Percentiles rank a stretch among this genome's conserved stretches.
These are phyloP conservation scores for Alternaria viburni DNA, from an alignment of 2,329 filamentous ascomycete species.

Conservation along the genomic window DNA sequence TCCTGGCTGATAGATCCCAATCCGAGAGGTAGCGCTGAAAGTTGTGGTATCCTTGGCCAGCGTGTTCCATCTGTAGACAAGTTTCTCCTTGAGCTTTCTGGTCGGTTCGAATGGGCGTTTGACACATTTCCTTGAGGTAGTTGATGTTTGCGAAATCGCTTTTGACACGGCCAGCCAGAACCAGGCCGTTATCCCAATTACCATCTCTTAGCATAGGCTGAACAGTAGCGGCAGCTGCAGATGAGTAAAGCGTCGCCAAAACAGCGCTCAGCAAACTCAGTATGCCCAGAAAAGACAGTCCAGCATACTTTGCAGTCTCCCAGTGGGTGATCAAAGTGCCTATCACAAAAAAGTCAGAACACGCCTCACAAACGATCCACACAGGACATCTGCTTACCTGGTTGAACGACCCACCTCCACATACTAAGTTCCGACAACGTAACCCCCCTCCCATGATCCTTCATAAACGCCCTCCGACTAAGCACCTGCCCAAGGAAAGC, in stretches of 20 bases:
- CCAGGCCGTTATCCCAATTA: slow-evolving; percentile 52
- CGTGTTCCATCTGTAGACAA: slow-evolving; percentile 73
- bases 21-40: slow-evolving; percentile 63
- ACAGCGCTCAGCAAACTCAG: slow-evolving; percentile 70
- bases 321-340: slow-evolving; percentile 75
- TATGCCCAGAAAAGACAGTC: slow-evolving; percentile 66
- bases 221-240: slow-evolving; percentile 73
- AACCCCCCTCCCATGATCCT: slow-evolving; percentile 64
- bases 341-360: slow-evolving; percentile 52
- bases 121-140: slow-evolving; percentile 64
- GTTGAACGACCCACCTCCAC: slow-evolving; percentile 71
- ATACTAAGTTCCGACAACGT: slow-evolving; percentile 79
- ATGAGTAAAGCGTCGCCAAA: slow-evolving; percentile 74
- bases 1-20: slow-evolving; percentile 60
- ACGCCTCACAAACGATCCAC: not conserved
- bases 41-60: slow-evolving; percentile 73
- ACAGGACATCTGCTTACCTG: slow-evolving; percentile 33
- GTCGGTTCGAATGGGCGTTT: slow-evolving; percentile 65
- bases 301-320: slow-evolving; percentile 69
- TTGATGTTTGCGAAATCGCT: slow-evolving; percentile 68
- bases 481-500: slow-evolving; percentile 76
- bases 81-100: slow-evolving; percentile 54
- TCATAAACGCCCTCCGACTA: slow-evolving; percentile 70
- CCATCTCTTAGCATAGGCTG: slow-evolving; percentile 72
- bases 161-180: slow-evolving; percentile 63